Conservation (phyloP, 108 stramenopile genomes). For the Conticribra weissflogii region DNA sequence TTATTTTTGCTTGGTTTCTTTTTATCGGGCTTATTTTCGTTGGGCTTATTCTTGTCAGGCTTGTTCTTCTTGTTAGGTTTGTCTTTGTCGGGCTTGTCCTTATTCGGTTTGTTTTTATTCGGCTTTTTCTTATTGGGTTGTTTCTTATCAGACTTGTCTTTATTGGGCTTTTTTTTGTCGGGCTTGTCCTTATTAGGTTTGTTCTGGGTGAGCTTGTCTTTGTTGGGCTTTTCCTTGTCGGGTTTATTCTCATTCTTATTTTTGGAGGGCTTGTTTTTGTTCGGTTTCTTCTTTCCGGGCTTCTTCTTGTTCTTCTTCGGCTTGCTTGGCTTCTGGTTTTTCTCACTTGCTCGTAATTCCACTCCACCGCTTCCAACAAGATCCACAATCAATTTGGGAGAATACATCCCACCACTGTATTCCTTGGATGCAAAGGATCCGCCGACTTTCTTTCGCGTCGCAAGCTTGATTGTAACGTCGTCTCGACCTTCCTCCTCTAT, state of each 20-base stretch:
- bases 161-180: background rate
- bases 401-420: slow-evolving; percentile 7
- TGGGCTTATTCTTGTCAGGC: background rate
- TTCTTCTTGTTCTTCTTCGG: background rate
- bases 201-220: too few species aligned
- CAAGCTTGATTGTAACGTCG: background rate
- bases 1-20: background rate
- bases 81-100: background rate
- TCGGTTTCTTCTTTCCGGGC: too few species aligned
- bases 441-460: background rate
- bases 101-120: background rate
- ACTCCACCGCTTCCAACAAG: background rate
- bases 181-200: background rate
- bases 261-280: background rate
- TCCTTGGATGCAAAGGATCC: slow-evolving; percentile 5
- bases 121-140: background rate
- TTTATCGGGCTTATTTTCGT: too few species aligned
- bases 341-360: background rate
- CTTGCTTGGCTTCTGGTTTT: background rate
- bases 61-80: slow-evolving; percentile 10
- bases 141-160: too few species aligned
- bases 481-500: background rate
- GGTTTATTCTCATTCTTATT: background rate
- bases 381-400: slow-evolving; percentile 9
- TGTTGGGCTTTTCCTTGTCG: background rate